phyloP scores from a whole-genome alignment of 2,329 filamentous ascomycete genomes.

The Ceratocystiopsis sp. region DNA sequence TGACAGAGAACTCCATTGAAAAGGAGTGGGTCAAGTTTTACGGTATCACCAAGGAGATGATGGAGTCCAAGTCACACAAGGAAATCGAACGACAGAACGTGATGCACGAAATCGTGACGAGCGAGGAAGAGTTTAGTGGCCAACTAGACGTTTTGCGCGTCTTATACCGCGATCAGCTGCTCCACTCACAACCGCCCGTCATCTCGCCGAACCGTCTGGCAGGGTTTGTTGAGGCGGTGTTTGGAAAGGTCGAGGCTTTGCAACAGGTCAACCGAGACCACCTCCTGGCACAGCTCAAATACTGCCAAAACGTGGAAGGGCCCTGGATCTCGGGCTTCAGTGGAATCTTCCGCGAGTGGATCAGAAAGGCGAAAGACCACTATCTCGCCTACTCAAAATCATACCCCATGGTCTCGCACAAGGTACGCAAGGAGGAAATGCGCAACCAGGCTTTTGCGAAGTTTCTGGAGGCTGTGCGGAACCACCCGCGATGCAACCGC shows the following conservation, averaged over 20 bases:
- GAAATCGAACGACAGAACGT: slow-evolving; percentile 89
- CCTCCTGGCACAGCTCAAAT: slow-evolving; percentile 83
- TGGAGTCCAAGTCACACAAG: slow-evolving; percentile 59
- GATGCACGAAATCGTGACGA: slow-evolving; percentile 85
- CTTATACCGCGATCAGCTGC: slow-evolving; percentile 71
- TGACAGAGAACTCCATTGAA: slow-evolving; percentile 49
- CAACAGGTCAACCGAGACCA: slow-evolving; percentile 86
- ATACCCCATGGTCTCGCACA: slow-evolving; percentile 68
- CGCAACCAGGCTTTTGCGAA: slow-evolving; percentile 72
- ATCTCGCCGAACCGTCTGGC: slow-evolving; percentile 62
- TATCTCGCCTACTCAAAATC: slow-evolving; percentile 86
- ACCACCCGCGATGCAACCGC: slow-evolving; percentile 63
- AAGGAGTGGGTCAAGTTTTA: slow-evolving; percentile 85
- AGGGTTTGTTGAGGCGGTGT: slow-evolving; percentile 70
- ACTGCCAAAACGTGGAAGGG: slow-evolving; percentile 89
- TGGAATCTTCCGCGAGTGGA: slow-evolving; percentile 97
- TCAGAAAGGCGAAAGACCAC: slow-evolving; percentile 72
- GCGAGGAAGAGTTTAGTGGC: slow-evolving; percentile 80
- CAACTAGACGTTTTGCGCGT: slow-evolving; percentile 72
- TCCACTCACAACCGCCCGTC: slow-evolving; percentile 57
- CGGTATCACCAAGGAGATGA: slow-evolving; percentile 59
- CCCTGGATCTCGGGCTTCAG: slow-evolving; percentile 90
- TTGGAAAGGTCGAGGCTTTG: slow-evolving; percentile 78
- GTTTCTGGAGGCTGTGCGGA: slow-evolving; percentile 67
- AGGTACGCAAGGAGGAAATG: slow-evolving; percentile 69